Base-by-base conservation (phyloP, 2,329 filamentous ascomycete species). In the Pseudonectria foliicola region DNA sequence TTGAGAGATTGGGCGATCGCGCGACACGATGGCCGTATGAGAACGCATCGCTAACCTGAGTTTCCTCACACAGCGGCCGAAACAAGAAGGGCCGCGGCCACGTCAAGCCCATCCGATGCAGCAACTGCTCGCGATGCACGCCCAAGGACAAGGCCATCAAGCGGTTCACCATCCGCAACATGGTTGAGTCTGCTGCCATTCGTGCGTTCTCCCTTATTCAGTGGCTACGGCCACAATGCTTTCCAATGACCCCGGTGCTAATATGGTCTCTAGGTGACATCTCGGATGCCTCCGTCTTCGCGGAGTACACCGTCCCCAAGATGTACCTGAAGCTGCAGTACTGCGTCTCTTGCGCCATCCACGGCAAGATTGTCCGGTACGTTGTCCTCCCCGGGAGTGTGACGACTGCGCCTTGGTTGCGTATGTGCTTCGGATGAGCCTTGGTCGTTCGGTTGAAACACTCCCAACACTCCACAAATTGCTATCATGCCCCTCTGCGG, bases 251-350 rank as follows among this genome's bases (percentile, higher is more conserved):
- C 18, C 18, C 18, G 5, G 5, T 21, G 5, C 18, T 21, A 5
- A 21, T 21, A 5, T 21, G 18, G 36, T 32, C 26, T 16, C 36
- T 29, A 96, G 92, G 92, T 88, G 92, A 98, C 87, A 98, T 98
- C 76, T 95, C 89, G 55, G 92, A 98, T 70, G 92, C 93, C 64
- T 96, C 92, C 63, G 92, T 98, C 72, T 98, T 96, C 75, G 71
- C 85, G 63, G 92, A 98, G 77, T 98, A 98, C 80, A 89, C 88
- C 59, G 90, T 98, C 64, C 92, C 92, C 74, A 98, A 98, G 86
- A 98, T 98, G 93, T 98, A 98, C 86, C 79, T 98, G 75, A 98
- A 98, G 85, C 84, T 98, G 70, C 92, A 98, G 79, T 98, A 98
- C 87, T 98, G 92, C 72, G 92, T 98, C 66, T 96, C 90, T 72